A percentile compares a stretch with the other conserved stretches of the same genome.
Conservation (phyloP, 441 rosid genomes). For the Pelargonium citronellum region DNA sequence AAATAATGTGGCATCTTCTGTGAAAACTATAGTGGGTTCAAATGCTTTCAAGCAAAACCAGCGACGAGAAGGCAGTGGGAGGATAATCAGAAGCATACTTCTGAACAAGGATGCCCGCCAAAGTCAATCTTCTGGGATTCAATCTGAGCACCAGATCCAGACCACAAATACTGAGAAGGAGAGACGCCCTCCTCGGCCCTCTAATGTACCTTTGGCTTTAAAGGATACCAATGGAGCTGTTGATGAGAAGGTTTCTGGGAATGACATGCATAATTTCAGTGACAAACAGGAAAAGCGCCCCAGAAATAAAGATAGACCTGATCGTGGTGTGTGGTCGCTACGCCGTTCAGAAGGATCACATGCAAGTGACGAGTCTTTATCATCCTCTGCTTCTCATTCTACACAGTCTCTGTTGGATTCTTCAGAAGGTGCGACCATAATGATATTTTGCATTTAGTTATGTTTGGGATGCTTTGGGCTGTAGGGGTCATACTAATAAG, state of each 20-base stretch:
- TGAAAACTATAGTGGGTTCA: conserved; percentile 25
- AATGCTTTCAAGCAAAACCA: conserved; percentile 33
- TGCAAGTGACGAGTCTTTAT: conserved; percentile 35
- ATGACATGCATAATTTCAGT: conserved; percentile 34
- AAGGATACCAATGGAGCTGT: conserved; percentile 30
- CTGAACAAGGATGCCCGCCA: conserved; percentile 36
- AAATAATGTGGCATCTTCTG: conserved; percentile 30
- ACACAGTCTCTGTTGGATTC: conserved; percentile 22
- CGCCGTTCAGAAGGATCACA: conserved; percentile 44
- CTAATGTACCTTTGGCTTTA: conserved; percentile 20
- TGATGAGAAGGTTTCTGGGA: conserved; percentile 40
- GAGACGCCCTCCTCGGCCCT: conserved; percentile 39
- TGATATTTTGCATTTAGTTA: background rate
- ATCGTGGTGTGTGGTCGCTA: conserved; percentile 53
- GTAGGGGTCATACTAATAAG: too few relatives aligned
- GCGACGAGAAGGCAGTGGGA: conserved; percentile 42
- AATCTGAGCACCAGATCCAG: conserved; percentile 42
- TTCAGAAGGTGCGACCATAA: conserved; percentile 30
- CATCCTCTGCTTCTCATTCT: conserved; percentile 27
- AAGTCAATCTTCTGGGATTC: conserved; percentile 30
- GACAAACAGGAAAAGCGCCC: conserved; percentile 57
- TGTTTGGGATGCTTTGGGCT: too few relatives aligned
- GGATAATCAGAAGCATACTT: conserved; percentile 47
- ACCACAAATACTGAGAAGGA: conserved; percentile 33
- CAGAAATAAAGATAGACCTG: conserved; percentile 61